Evolutionary conservation across 805 yeast genomes (phyloP), one percentile per base, ranked within the genome.

Genomic region (Hanseniaspora singularis): DNA sequence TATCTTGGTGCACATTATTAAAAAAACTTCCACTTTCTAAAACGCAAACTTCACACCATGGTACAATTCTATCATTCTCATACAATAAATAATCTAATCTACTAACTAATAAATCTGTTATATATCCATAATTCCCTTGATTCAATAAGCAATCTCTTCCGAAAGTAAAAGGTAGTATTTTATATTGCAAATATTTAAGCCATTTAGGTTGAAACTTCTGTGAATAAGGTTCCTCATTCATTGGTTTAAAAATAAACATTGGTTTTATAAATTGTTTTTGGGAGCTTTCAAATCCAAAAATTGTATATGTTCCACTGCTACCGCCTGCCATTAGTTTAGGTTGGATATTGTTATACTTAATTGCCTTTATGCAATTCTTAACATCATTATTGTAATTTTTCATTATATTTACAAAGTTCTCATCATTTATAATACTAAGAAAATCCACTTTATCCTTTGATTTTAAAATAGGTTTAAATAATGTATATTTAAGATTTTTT

Each of bases 1-100:
- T n/a, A n/a, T n/a, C n/a, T n/a, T n/a, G n/a, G n/a, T n/a, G n/a
- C n/a, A n/a, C n/a, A n/a, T 36, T 44, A 9, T 39, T 39, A 31
- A 44, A 44, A 28, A 44, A 44, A 31, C 48, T 44, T 2, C 41
- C 48, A 44, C 48, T 44, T 15, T 44, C 48, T 14, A 44, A 24
- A 30, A 44, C 48, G 24, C 48, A 44, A 8, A 44, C 48, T 28
- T 44, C 48, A 31, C 48, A 44, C 41, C 40, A 44, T 10, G 48
- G 48, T 12, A 37, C 41, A 7, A 44, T 44, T 6, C 41, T 27
- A 4, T 31, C 32, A 10, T 19, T 9, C 12, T 22, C 33, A 31
- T 27, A 44, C n/a, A 44, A 23, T 20, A 37, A 16, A 18, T 44
- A 44, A 26, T 44, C 48, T 2, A 44, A 14, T 14, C 48, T 28